Percentiles rank a stretch among this genome's conserved stretches.
Conservation (phyloP, 169 alveolate species). For the Plasmodium fragile region DNA sequence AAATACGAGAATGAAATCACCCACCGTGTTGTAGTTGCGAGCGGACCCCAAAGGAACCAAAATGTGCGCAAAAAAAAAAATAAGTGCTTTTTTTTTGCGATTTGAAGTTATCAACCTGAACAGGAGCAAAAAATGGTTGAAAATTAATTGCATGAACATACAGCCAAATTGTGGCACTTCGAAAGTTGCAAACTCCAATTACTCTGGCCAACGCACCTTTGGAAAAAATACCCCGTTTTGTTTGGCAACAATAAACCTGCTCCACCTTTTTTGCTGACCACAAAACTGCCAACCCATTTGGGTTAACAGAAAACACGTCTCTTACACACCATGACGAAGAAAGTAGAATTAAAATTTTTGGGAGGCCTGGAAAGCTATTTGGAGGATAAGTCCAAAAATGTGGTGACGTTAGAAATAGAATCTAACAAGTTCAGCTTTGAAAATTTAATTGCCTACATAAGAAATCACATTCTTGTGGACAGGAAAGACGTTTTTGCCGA, state of each 20-base stretch:
- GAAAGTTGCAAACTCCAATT: neutral
- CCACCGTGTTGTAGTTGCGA: neutral
- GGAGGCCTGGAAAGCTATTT: constrained; percentile 76
- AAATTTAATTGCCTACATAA: constrained; percentile 80
- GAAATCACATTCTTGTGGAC: constrained; percentile 79
- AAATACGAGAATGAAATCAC: neutral
- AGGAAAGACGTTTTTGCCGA: constrained; percentile 81
- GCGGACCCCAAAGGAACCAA: neutral
- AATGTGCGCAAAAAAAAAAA: neutral
- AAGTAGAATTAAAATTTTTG: constrained; percentile 75
- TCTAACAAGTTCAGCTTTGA: constrained; percentile 71
- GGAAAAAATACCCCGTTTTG: neutral
- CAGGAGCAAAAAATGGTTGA: neutral
- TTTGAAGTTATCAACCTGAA: neutral
- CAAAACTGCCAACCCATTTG: neutral
- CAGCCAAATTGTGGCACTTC: neutral
- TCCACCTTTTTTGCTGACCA: neutral
- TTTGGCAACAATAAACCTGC: neutral
- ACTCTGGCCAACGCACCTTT: neutral
- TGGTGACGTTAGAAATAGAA: constrained; percentile 62
- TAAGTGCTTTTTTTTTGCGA: neutral
- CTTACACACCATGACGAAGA: constrained; percentile 34
- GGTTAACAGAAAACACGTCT: neutral
- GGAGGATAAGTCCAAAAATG: constrained; percentile 44
- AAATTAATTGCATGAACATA: neutral